Base-by-base conservation (phyloP, 441 rosid species). In the Jatropha podagrica region DNA sequence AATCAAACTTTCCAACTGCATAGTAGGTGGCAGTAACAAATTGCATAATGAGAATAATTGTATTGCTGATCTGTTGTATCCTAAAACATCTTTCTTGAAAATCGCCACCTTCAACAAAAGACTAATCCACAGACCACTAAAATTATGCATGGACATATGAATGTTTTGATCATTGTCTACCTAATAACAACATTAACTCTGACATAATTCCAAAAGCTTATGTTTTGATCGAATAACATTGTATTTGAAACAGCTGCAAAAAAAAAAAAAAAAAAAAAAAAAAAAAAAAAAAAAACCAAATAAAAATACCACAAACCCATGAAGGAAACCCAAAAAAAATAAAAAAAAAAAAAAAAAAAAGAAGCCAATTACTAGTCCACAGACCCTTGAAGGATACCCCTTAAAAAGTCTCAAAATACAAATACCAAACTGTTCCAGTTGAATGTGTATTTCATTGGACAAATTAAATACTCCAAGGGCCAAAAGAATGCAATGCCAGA, bases 381-480 rank as follows among this genome's bases (percentile, higher is more conserved):
- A 44, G 48, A 54, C 3, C 23, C 58, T 7, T 54, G 7, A 11
- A 44, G 44, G 12, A 41, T 6, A 20, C 17, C 0, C 51, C 26
- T 13, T 48, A 27, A 67, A 46, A 66, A 23, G 51, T 26, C 32
- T 7, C 9, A 65, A 46, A 66, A 5, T 5, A 44, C 12, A 8
- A 42, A 18, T 41, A n/a, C 77, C 66, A 56, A 66, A 3, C 6
- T 26, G 15, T 52, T 58, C 71, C 48, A 38, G 40, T 70, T 55
- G 64, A 71, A 71, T n/a, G 42, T 13, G 41, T 0, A 44, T 44
- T 44, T 44, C 65, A 59, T 15, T 41, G 64, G 23, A 56, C 44
- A 26, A 49, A 55, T 38, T 56, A 56, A 2, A 23, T 44, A 42
- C 52, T 27, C 46, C 27, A 27, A 62, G 23, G 6, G 40, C 37